Percentiles rank a stretch among this genome's conserved stretches.
phyloP scores from a whole-genome alignment of 768 basidiomycete species.

The Neoboletus magnificus region DNA sequence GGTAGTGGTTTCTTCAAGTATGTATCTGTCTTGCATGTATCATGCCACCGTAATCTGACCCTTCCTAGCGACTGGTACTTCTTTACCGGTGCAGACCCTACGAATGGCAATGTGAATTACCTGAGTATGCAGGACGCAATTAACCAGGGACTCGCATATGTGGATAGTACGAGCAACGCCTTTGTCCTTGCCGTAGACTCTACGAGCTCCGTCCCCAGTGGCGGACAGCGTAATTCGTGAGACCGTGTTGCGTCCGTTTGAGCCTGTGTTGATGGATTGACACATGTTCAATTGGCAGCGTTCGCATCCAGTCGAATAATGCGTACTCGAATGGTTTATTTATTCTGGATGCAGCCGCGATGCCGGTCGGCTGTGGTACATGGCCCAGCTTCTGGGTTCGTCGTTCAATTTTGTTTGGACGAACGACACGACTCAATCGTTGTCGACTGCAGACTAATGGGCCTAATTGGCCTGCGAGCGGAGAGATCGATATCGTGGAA shows the following conservation, averaged over 20 bases:
- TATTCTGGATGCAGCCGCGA: constrained; percentile 63
- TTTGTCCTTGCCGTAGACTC: constrained; percentile 61
- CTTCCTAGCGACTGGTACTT: constrained; percentile 58
- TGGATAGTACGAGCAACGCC: constrained; percentile 46
- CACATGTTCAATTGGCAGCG: constrained; percentile 32
- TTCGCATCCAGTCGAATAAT: constrained; percentile 64
- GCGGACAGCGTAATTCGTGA: constrained; percentile 53
- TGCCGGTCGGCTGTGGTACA: constrained; percentile 66
- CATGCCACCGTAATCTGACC: neutral
- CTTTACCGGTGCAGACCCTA: constrained; percentile 60
- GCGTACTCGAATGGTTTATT: constrained; percentile 61
- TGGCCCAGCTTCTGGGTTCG: constrained; percentile 58
- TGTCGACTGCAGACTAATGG: constrained; percentile 37
- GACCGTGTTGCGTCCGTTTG: constrained; percentile 11
- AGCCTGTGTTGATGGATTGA: neutral
- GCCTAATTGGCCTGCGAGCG: constrained; percentile 49
- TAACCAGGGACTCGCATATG: constrained; percentile 52
- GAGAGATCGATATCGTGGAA: constrained; percentile 75
- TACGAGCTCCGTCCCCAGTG: constrained; percentile 41
- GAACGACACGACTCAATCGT: neutral
- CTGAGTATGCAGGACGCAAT: constrained; percentile 45
- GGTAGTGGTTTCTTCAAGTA: constrained; percentile 58
- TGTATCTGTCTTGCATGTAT: constrained; percentile 11
- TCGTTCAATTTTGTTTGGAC: constrained; percentile 3
- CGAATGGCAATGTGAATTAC: constrained; percentile 66